phyloP scores from a whole-genome alignment of 805 yeast genomes.

The Saccharomycopsis fermentans region DNA sequence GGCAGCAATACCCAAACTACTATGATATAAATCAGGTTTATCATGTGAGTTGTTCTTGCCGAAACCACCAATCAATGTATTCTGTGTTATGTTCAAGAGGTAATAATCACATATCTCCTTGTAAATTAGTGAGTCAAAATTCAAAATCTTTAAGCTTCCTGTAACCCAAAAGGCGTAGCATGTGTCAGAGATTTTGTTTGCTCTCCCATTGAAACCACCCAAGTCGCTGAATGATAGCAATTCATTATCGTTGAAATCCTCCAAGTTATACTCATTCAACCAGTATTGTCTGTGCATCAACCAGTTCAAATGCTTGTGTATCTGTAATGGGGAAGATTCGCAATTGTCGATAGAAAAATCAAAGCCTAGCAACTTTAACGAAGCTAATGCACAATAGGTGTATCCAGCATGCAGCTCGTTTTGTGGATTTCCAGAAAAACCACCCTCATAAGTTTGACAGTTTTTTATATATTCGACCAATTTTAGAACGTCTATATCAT shows the following conservation, averaged over 20 bases:
- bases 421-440: slow-evolving; percentile 74
- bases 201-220: slow-evolving; percentile 83
- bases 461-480: slow-evolving; percentile 32
- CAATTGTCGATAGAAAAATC: not conserved
- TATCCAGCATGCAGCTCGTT: slow-evolving; percentile 98
- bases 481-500: slow-evolving; percentile 34
- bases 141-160: slow-evolving; percentile 44
- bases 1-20: slow-evolving; percentile 51
- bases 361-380: slow-evolving; percentile 36
- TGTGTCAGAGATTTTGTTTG: slow-evolving; percentile 76
- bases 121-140: slow-evolving; percentile 28
- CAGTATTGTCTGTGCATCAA: slow-evolving; percentile 53
- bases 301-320: slow-evolving; percentile 40
- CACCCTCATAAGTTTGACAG: slow-evolving; percentile 86
- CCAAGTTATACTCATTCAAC: slow-evolving; percentile 25
- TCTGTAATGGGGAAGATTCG: slow-evolving; percentile 23
- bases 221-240: slow-evolving; percentile 30
- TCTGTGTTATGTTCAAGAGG: slow-evolving; percentile 48
- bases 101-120: slow-evolving; percentile 29
- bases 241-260: slow-evolving; percentile 22
- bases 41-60: slow-evolving; percentile 45
- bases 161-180: slow-evolving; percentile 83
- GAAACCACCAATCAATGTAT: slow-evolving; percentile 64
- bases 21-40: slow-evolving; percentile 63
- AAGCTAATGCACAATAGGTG: slow-evolving; percentile 79